Evolutionary conservation across 2,329 filamentous ascomycete genomes (phyloP), one percentile per base, ranked within the genome.

Genomic region (Fusarium anguioides): DNA sequence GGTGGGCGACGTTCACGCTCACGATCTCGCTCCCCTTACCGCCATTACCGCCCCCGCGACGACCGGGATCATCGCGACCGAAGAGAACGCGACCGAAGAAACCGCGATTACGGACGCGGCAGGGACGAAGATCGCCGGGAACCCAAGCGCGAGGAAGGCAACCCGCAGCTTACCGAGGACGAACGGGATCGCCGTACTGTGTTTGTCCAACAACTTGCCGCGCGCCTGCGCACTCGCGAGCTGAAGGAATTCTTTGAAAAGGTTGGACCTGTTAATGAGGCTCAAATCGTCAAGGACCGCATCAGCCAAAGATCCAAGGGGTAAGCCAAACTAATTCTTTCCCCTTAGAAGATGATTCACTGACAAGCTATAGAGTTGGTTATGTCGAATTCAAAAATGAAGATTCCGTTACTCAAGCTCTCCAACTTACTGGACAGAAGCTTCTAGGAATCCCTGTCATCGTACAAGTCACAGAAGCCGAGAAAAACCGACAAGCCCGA

Each of bases 321-420:
- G 95, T 97, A 85, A 76, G 91, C 76, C 17, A 31, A 29, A 8
- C n/a, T 20, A 14, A 31, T 9, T 3, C 20, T 21, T n/a, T 37
- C 33, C 10, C 24, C 24, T 26, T 31, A 2, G 27, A 20, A 18
- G 52, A 35, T n/a, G 35, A 20, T 17, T 44, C 47, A 14, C 61
- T 60, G 17, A 57, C 31, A 37, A 83, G 85, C 78, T 72, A 40
- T 26, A 98, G 96, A 81, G 96, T 99, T 80, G 96, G 96, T 78
- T 99, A 99, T 77, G 96, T 99, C 84, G 96, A 99, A 85, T 99
- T 99, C 82, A 96, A 94, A 79, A 89, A 92, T 76, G 95, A 98
- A 87, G 93, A 96, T 74, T 96, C 94, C 72, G 95, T 99, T 74
- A 86, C 90, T 75, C 90, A 92, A 82, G 96, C 96, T 76, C 92